phyloP scores from a whole-genome alignment of 2,329 filamentous ascomycete species.

The Fusarium clavum region DNA sequence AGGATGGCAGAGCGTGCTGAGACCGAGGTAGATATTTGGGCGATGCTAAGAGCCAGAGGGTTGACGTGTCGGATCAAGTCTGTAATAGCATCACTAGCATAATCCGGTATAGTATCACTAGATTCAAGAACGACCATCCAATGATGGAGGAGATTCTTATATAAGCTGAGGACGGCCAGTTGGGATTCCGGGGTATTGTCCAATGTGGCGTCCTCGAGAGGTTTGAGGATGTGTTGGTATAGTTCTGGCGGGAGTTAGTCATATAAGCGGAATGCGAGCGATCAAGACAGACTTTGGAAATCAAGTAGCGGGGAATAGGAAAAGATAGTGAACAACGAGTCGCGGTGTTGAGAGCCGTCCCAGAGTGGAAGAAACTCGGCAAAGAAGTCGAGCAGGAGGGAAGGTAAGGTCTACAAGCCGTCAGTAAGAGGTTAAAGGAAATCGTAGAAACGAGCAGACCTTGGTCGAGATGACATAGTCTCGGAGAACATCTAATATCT shows the following conservation, averaged over 20 bases:
- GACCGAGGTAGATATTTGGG: slow-evolving; percentile 62
- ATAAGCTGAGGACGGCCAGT: slow-evolving; percentile 72
- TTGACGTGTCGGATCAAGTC: slow-evolving; percentile 63
- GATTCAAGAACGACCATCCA: slow-evolving; percentile 64
- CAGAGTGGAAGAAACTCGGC: slow-evolving; percentile 67
- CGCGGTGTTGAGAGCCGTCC: slow-evolving; percentile 68
- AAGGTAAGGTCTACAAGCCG: slow-evolving; percentile 56
- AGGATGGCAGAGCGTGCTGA: slow-evolving; percentile 68
- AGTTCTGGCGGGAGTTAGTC: slow-evolving; percentile 59
- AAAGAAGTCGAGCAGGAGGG: slow-evolving; percentile 63
- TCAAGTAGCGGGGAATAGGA: slow-evolving; percentile 64
- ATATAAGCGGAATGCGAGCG: not conserved
- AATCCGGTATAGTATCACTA: slow-evolving; percentile 49
- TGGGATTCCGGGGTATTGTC: slow-evolving; percentile 65
- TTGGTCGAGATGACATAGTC: slow-evolving; percentile 68
- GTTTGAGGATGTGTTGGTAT: slow-evolving; percentile 59
- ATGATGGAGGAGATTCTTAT: slow-evolving; percentile 72
- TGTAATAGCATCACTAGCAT: slow-evolving; percentile 54
- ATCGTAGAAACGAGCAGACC: slow-evolving; percentile 52
- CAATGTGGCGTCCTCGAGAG: slow-evolving; percentile 64
- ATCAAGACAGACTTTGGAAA: slow-evolving; percentile 63
- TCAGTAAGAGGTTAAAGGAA: slow-evolving; percentile 17
- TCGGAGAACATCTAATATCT: slow-evolving; percentile 66
- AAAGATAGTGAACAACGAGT: slow-evolving; percentile 68
- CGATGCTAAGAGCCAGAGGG: slow-evolving; percentile 67